Conservation (phyloP, 2,329 filamentous ascomycete genomes). For the Epichloe hybrida region DNA sequence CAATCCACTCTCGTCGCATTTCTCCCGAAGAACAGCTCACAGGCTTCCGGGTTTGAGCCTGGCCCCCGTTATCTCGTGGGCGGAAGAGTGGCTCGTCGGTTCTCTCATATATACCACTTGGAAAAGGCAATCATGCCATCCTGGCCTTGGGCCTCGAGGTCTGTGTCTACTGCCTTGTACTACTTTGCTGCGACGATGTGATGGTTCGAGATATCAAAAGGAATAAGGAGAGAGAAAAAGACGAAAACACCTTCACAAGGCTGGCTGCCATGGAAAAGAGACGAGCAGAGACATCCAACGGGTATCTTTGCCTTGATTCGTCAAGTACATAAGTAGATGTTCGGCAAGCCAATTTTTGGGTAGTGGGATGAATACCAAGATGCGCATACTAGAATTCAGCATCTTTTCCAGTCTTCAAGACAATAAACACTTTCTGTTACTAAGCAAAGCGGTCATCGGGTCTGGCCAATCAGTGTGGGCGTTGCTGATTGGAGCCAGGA, state of each 20-base stretch:
- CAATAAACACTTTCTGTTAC: neutral
- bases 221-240: neutral
- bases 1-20: slow-evolving; percentile 17
- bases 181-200: slow-evolving; percentile 10
- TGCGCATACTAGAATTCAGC: no score
- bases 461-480: neutral
- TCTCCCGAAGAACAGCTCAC: slow-evolving; percentile 18
- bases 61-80: slow-evolving; percentile 15
- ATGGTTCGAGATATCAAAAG: neutral
- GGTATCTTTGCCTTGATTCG: no score
- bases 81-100: slow-evolving; percentile 11
- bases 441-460: neutral
- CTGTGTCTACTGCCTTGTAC: slow-evolving; percentile 23
- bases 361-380: neutral
- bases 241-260: no score
- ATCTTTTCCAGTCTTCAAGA: no score
- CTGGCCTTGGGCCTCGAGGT: slow-evolving; percentile 13
- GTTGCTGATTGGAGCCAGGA: neutral
- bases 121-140: slow-evolving; percentile 21
- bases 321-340: neutral
- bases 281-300: no score
- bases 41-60: slow-evolving; percentile 20
- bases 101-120: slow-evolving; percentile 22
- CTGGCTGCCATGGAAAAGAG: no score
- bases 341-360: slow-evolving; percentile 12